These are phyloP conservation scores for Kluyveromyces wickerhamii DNA, from an alignment of 805 yeast genomes.

Conservation along the genomic window DNA sequence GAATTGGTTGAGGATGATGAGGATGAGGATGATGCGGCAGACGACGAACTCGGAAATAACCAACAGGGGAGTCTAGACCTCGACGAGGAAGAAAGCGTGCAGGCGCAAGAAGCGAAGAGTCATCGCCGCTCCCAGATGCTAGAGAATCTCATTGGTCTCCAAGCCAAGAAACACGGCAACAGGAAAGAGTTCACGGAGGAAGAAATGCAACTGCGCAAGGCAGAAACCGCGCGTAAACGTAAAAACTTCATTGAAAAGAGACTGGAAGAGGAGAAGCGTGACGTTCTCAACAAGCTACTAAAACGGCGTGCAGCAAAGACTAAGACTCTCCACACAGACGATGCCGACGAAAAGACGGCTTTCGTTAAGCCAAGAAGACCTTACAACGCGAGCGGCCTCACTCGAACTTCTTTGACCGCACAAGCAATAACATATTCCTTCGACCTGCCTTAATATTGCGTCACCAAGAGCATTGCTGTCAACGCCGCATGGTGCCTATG, in stretches of 20 bases:
- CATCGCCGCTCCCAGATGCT: slow-evolving; percentile 5
- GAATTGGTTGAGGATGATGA: slow-evolving; percentile 6
- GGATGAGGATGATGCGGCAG: slow-evolving; percentile 11
- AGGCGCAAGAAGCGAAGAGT: slow-evolving; percentile 14
- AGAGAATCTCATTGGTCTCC: slow-evolving; percentile 2
- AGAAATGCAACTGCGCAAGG: slow-evolving; percentile 69
- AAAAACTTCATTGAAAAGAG: slow-evolving; percentile 76
- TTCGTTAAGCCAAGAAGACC: slow-evolving; percentile 26
- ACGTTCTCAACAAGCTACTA: slow-evolving; percentile 77
- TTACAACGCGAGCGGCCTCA: slow-evolving; percentile 22
- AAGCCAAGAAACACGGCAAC: slow-evolving; percentile 20
- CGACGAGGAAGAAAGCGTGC: no score
- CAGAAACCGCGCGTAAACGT: slow-evolving; percentile 83
- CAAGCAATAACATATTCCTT: slow-evolving; percentile 3
- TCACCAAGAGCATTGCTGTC: no score
- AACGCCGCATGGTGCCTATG: no score
- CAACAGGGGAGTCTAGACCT: no score
- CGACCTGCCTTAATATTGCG: no score
- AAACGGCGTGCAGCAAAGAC: slow-evolving; percentile 77
- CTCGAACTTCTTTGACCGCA: slow-evolving; percentile 15
- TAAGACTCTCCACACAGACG: slow-evolving; percentile 21
- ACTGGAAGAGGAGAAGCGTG: slow-evolving; percentile 87
- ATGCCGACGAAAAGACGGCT: slow-evolving; percentile 8
- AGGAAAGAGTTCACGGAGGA: slow-evolving; percentile 69
- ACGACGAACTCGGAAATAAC: neutral